Evolutionary conservation across 306 rosid species (phyloP).

Genomic region (Clitoria ternatea): DNA sequence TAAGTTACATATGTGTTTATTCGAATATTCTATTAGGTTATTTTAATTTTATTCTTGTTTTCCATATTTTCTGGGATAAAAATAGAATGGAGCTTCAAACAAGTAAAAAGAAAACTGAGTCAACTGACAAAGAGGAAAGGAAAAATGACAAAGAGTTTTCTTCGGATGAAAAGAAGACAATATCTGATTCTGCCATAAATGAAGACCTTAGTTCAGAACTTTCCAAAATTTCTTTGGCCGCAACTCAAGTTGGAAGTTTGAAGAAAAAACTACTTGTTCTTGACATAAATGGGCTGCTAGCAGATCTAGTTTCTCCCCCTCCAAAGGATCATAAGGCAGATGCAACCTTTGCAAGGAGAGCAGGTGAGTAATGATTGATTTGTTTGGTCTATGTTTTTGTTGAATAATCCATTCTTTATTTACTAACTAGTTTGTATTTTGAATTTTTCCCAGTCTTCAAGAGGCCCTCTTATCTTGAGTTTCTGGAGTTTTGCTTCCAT

Average conservation of each 20-base stretch:
- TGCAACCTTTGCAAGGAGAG: conserved; percentile 41
- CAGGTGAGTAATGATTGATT: conserved; percentile 38
- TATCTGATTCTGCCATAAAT: conserved; percentile 1
- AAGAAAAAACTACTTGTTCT: conserved; percentile 76
- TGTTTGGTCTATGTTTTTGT: conserved; percentile 3
- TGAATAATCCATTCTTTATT: background rate
- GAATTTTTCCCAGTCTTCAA: conserved; percentile 58
- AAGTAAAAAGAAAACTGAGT: background rate
- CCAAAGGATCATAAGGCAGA: conserved; percentile 55
- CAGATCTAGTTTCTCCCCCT: conserved; percentile 53
- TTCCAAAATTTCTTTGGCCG: conserved; percentile 25
- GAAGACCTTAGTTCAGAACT: conserved; percentile 22
- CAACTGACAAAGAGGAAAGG: conserved; percentile 10
- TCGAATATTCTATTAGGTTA: background rate
- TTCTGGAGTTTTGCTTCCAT: conserved; percentile 73
- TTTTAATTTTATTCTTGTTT: background rate
- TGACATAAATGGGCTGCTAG: conserved; percentile 76
- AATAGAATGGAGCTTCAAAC: conserved; percentile 16
- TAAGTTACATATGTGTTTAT: background rate
- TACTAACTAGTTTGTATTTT: conserved; percentile 17
- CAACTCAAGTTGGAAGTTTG: conserved; percentile 3
- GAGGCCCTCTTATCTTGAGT: conserved; percentile 72
- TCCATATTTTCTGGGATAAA: background rate
- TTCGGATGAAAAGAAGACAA: background rate
- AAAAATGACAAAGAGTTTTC: conserved; percentile 7